Percentiles rank a stretch among this genome's conserved stretches.
These are phyloP conservation scores for Talaromyces sp. DNA, from an alignment of 2,329 filamentous ascomycete genomes.

Conservation along the genomic window DNA sequence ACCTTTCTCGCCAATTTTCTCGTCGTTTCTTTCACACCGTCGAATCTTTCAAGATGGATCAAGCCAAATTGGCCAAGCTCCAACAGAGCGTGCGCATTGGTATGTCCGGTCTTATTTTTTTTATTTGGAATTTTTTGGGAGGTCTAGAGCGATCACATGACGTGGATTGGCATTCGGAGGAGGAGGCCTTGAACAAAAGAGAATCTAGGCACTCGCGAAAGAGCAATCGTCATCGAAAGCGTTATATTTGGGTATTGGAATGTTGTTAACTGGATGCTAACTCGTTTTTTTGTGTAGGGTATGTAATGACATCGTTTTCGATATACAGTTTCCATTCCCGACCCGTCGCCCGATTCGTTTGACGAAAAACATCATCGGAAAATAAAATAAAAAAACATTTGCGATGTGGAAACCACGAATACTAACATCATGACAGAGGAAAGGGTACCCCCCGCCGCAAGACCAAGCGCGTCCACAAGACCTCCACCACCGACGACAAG, in stretches of 20 bases:
- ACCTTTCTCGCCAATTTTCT: background rate
- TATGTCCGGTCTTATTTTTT: conserved; percentile 44
- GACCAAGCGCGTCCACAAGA: conserved; percentile 96
- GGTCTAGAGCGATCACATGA: conserved; percentile 3
- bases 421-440: conserved; percentile 56
- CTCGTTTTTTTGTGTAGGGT: background rate
- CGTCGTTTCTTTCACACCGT: conserved; percentile 18
- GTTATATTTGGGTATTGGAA: background rate
- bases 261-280: background rate
- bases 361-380: background rate
- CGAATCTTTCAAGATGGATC: conserved; percentile 54
- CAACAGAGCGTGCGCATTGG: conserved; percentile 66
- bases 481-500: conserved; percentile 95
- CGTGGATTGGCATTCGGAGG: background rate
- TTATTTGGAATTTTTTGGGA: background rate
- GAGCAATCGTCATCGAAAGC: background rate
- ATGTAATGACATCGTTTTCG: background rate
- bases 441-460: conserved; percentile 98
- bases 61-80: conserved; percentile 63
- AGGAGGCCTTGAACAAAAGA: background rate
- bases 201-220: background rate
- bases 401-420: background rate
- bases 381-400: background rate
- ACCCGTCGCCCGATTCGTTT: background rate
- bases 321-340: background rate